Percentiles rank a stretch among this genome's conserved stretches.
phyloP scores from a whole-genome alignment of 1,284 basidiomycete genomes.

The Ceratobasidium sp. region DNA sequence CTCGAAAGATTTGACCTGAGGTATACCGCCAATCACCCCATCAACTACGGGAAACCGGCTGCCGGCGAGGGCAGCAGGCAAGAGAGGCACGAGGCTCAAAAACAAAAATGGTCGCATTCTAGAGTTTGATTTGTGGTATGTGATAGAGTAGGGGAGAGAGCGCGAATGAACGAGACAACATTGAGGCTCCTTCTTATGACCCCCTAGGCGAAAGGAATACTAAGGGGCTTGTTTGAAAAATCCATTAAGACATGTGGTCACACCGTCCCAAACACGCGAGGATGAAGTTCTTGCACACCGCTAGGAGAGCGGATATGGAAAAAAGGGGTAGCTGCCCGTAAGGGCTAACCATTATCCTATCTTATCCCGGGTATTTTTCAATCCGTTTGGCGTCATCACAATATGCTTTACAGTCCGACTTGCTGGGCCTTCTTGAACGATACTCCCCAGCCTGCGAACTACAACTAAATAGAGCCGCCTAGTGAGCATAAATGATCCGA shows the following conservation, averaged over 20 bases:
- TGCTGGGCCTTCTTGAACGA: constrained; percentile 66
- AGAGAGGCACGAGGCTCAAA: not conserved
- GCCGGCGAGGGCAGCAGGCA: constrained; percentile 3
- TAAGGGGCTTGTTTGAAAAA: not conserved
- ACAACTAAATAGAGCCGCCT: constrained; percentile 66
- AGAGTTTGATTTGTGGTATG: constrained; percentile 5
- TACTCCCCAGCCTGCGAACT: constrained; percentile 60
- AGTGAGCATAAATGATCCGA: not conserved
- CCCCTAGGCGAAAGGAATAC: constrained; percentile 20
- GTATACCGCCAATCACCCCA: constrained; percentile 20
- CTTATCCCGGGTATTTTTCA: no score
- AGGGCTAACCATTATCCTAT: no score
- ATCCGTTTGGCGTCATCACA: no score
- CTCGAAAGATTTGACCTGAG: not conserved
- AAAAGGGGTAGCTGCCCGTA: no score
- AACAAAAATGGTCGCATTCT: constrained; percentile 28
- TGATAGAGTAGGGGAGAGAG: not conserved
- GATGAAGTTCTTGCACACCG: not conserved
- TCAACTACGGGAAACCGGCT: constrained; percentile 8
- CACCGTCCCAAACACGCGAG: constrained; percentile 12
- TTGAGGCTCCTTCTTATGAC: constrained; percentile 1
- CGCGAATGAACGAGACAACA: no score
- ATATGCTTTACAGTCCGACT: constrained; percentile 27
- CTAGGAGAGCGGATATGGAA: not conserved
- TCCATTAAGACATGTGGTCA: constrained; percentile 2